Evolutionary conservation across 2,329 filamentous ascomycete species (phyloP), one percentile per base, ranked within the genome.

Genomic region (Beauveria scarabaeidicola): DNA sequence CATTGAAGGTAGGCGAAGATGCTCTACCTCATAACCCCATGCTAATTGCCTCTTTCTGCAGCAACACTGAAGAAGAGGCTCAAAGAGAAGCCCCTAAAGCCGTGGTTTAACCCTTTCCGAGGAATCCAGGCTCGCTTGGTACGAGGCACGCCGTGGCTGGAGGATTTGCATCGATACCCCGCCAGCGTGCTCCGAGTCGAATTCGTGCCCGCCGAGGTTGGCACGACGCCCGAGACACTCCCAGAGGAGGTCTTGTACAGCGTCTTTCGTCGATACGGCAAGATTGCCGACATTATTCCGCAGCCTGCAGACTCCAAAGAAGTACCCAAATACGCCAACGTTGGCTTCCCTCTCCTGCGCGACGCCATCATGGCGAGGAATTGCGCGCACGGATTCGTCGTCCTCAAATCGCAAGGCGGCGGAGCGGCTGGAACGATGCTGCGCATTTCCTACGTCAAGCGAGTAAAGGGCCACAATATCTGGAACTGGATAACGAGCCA

Each of bases 361-460:
- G 87, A 89, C 67, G 88, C 91, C 7, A 88, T 95, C 59, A 91
- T 94, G 84, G 91, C 92, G 0, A 87, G 90, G 66, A 96, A 96
- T 67, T 97, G 93, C 68, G 81, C 97, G 75, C 94, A 99, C 70
- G 92, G 93, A 0, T 89, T 89, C 62, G 78, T 86, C 3, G 83
- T 96, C 1, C 72, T 79, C 0, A 87, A 91, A 66, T 77, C 83
- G 25, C 75, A 81, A 44, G 90, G 89, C 5, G 90, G 90, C 47
- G 91, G 90, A 4, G 88, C 88, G 66, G 76, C 77, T 25, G 89
- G 90, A 1, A 96, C 92, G 0, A 78, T 85, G 9, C 78, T 99
- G 61, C 86, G 91, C 43, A 79, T 97, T 54, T 90, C 88, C 1
- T 97, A 96, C 66, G 89, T 96, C 70, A 83, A 86, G 64, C 88